These are phyloP conservation scores for Paecilomyces variotii DNA, from an alignment of 2,329 filamentous ascomycete genomes.

Conservation along the genomic window DNA sequence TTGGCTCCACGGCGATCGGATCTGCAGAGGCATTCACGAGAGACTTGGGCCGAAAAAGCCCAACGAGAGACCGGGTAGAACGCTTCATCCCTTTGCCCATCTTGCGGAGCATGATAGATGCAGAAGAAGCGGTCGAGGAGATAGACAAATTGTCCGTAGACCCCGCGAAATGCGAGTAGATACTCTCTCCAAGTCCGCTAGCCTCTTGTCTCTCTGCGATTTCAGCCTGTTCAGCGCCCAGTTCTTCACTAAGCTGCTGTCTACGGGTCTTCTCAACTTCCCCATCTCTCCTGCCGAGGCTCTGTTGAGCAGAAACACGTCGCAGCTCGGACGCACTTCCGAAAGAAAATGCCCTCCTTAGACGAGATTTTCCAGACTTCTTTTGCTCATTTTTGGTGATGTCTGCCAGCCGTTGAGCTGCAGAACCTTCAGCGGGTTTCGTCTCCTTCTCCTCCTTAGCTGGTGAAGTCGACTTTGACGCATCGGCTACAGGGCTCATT, in stretches of 20 bases:
- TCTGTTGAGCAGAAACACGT: slow-evolving; percentile 62
- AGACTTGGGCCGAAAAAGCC: slow-evolving; percentile 91
- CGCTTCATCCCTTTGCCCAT: slow-evolving; percentile 99
- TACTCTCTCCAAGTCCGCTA: slow-evolving; percentile 81
- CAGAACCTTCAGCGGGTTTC: slow-evolving; percentile 51
- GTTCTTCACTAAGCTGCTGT: slow-evolving; percentile 55
- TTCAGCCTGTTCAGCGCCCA: slow-evolving; percentile 81
- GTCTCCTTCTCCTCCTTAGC: slow-evolving; percentile 22
- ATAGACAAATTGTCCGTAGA: slow-evolving; percentile 81
- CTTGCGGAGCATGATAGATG: slow-evolving; percentile 63
- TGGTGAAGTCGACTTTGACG: slow-evolving; percentile 32
- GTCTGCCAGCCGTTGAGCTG: slow-evolving; percentile 77
- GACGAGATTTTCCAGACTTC: slow-evolving; percentile 73
- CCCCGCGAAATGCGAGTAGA: slow-evolving; percentile 76
- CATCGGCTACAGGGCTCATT: slow-evolving; percentile 48
- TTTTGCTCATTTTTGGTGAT: slow-evolving; percentile 72
- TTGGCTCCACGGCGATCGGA: slow-evolving; percentile 54
- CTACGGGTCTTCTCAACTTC: slow-evolving; percentile 55
- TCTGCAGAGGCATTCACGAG: slow-evolving; percentile 71
- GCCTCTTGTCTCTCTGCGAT: slow-evolving; percentile 92
- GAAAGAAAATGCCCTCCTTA: slow-evolving; percentile 91
- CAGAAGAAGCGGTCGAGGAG: slow-evolving; percentile 41
- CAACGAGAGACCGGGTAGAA: slow-evolving; percentile 79
- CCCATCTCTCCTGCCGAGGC: slow-evolving; percentile 33
- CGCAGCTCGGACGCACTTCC: slow-evolving; percentile 87